Conservation (phyloP, 2,329 filamentous ascomycete genomes). For the Dactylellina haptotyla region DNA sequence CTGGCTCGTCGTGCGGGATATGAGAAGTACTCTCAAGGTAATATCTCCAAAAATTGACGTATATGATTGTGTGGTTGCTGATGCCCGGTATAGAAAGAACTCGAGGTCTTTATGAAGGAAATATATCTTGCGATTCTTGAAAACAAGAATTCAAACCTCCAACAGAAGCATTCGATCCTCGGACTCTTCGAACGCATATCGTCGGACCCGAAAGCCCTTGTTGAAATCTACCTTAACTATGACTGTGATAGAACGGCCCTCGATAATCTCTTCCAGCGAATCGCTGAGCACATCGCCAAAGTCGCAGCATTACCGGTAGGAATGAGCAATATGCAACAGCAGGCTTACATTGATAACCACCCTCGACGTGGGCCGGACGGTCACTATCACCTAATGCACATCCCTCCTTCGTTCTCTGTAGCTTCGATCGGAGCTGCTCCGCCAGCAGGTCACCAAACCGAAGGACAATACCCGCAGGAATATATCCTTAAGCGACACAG, state of each 20-base stretch:
- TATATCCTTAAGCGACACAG: conserved; percentile 91
- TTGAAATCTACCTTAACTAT: conserved; percentile 97
- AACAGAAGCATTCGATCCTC: conserved; percentile 93
- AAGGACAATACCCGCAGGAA: conserved; percentile 82
- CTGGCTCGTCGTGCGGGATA: conserved; percentile 93
- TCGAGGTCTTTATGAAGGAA: conserved; percentile 97
- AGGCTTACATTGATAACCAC: conserved; percentile 78
- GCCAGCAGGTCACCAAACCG: conserved; percentile 65
- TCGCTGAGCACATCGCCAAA: conserved; percentile 92
- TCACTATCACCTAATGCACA: conserved; percentile 76
- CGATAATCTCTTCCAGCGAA: conserved; percentile 94
- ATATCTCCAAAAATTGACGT: conserved; percentile 57
- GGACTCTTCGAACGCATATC: conserved; percentile 84
- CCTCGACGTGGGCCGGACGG: conserved; percentile 78
- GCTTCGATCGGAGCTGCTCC: conserved; percentile 72
- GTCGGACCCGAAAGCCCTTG: conserved; percentile 84
- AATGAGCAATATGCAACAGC: conserved; percentile 80
- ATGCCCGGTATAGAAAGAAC: conserved; percentile 75
- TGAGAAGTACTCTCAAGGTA: conserved; percentile 92
- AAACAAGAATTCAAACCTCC: conserved; percentile 82
- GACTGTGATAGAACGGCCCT: conserved; percentile 92
- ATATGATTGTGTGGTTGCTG: conserved; percentile 39
- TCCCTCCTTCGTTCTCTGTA: conserved; percentile 87
- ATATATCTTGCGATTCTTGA: conserved; percentile 94
- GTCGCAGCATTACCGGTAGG: conserved; percentile 82